Evolutionary conservation across 2,329 filamentous ascomycete species (phyloP).

Genomic region (Aspergillus sp.): DNA sequence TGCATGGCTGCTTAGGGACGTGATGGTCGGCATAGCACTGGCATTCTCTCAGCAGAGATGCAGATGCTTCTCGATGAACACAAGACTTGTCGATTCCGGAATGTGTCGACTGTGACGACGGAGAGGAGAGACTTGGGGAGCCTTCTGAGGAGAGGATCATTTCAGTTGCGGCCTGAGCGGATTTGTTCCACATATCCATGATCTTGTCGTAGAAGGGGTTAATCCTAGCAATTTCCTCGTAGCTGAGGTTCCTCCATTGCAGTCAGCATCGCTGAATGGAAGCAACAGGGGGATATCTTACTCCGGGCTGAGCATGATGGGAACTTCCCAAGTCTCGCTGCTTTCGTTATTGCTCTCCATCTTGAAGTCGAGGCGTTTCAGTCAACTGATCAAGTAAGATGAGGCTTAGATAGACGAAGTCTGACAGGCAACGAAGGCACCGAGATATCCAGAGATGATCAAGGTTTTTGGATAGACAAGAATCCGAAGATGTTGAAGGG

Average conservation of each 20-base stretch:
- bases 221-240: conserved; percentile 30
- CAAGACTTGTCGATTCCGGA: conserved; percentile 12
- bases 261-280: conserved; percentile 10
- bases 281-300: conserved; percentile 16
- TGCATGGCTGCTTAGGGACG: conserved; percentile 7
- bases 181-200: conserved; percentile 22
- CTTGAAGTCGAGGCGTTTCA: not conserved
- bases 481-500: too few species aligned
- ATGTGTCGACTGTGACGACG: conserved; percentile 16
- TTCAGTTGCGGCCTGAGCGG: conserved; percentile 12
- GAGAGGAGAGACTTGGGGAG: conserved; percentile 21
- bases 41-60: conserved; percentile 9
- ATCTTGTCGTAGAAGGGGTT: conserved; percentile 30
- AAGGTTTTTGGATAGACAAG: not conserved
- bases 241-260: conserved; percentile 22
- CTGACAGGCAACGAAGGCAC: not conserved
- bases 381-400: not conserved
- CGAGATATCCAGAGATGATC: not conserved
- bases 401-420: not conserved
- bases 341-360: not conserved
- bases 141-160: conserved; percentile 14
- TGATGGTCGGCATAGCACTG: not conserved
- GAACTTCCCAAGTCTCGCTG: conserved; percentile 26
- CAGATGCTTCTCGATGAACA: conserved; percentile 11
- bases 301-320: conserved; percentile 32